Evolutionary conservation across 768 basidiomycete genomes (phyloP).

Genomic region (Hericium coralloides): DNA sequence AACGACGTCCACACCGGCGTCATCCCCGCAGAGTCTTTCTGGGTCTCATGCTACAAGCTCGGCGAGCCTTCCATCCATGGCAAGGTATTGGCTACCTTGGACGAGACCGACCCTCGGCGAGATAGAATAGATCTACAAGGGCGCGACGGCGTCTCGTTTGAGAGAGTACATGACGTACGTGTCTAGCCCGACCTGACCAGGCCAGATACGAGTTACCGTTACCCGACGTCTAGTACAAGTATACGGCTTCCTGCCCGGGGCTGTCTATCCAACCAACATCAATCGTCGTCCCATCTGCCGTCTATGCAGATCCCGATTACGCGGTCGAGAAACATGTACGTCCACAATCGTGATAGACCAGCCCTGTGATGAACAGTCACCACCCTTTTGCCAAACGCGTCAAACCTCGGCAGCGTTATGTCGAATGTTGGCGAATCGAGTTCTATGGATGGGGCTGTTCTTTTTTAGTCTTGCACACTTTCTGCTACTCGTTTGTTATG

Average conservation of each 20-base stretch:
- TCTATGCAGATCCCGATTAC: slow-evolving; percentile 12
- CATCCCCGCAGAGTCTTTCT: slow-evolving; percentile 11
- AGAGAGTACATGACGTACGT: slow-evolving; percentile 7
- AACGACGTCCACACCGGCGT: slow-evolving; percentile 11
- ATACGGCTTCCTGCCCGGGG: slow-evolving; percentile 5
- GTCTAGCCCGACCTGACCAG: not conserved
- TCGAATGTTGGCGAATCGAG: too few species aligned
- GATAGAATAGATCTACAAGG: not conserved
- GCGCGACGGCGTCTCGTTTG: slow-evolving; percentile 12
- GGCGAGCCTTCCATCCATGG: slow-evolving; percentile 12
- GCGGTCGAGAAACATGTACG: slow-evolving; percentile 11
- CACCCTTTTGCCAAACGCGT: too few species aligned
- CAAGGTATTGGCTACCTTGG: slow-evolving; percentile 7
- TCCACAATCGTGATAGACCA: not conserved
- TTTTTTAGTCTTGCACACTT: not conserved
- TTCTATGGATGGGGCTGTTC: not conserved
- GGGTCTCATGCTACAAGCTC: slow-evolving; percentile 14
- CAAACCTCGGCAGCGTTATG: too few species aligned
- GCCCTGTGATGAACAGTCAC: too few species aligned
- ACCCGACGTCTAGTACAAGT: slow-evolving; percentile 4
- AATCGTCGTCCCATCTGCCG: slow-evolving; percentile 6
- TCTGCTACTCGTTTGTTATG: not conserved
- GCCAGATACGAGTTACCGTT: not conserved
- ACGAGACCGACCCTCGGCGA: slow-evolving; percentile 4
- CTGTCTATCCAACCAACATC: slow-evolving; percentile 9